phyloP scores from a whole-genome alignment of 202 grass and related monocot genomes.

The Panicum virgatum region DNA sequence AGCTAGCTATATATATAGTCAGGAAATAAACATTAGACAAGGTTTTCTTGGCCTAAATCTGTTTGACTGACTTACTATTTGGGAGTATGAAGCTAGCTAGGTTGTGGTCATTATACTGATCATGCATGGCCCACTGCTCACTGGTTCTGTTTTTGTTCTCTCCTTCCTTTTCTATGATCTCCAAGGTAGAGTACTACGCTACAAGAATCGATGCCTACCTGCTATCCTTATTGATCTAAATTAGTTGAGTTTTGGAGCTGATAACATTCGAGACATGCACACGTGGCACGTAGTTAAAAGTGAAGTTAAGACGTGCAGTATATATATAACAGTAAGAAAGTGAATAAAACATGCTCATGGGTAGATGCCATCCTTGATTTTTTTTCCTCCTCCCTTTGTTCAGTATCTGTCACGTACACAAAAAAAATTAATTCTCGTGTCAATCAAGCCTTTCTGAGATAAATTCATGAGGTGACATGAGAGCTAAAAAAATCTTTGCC shows the following conservation, averaged over 20 bases:
- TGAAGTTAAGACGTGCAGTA: background rate
- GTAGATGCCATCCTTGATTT: background rate
- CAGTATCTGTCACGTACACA: background rate
- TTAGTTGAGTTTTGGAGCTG: background rate
- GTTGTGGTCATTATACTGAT: no score
- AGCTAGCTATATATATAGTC: no score
- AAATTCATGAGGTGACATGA: constrained; percentile 20
- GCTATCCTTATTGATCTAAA: background rate
- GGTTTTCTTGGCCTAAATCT: no score
- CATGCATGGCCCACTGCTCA: no score
- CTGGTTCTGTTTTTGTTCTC: background rate
- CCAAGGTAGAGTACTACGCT: no score
- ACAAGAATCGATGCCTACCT: background rate
- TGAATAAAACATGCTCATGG: background rate
- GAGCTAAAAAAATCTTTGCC: background rate
- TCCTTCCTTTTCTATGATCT: background rate
- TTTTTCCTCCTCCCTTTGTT: background rate
- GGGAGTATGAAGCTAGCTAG: no score
- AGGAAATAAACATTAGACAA: no score
- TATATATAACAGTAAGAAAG: background rate
- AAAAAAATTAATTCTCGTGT: background rate
- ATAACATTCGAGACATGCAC: background rate
- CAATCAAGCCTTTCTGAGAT: background rate
- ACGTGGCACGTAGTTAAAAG: background rate
- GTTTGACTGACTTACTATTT: no score